Evolutionary conservation across 176 grass and related monocot genomes (phyloP), one percentile per base, ranked within the genome.

Genomic region (Oropetium thomaeum): DNA sequence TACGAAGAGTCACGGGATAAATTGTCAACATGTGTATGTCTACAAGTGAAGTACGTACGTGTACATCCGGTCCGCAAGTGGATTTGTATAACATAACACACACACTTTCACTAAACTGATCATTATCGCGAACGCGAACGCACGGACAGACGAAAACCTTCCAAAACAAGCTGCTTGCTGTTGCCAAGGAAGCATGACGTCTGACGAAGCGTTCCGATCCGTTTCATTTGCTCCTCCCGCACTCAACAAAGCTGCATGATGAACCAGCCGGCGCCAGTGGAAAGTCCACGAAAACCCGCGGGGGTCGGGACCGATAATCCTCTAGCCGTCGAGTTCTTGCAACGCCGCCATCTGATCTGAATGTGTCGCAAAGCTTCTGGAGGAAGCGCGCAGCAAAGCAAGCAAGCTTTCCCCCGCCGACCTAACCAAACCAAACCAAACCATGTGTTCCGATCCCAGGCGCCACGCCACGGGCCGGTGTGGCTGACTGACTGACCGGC

Each of bases 401-500:
- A 73, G 79, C 39, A 58, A 29, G 45, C 71, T n/a, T n/a, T n/a
- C n/a, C n/a, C n/a, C n/a, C n/a, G n/a, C n/a, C n/a, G n/a, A n/a
- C n/a, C n/a, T n/a, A n/a, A n/a, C n/a, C n/a, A n/a, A n/a, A n/a
- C n/a, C n/a, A n/a, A n/a, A 38, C 69, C 61, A 28, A 67, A 78
- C 74, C 80, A 53, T 44, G 74, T 62, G 62, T 66, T 63, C 53
- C 8, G 69, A 65, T 12, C 30, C 23, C 66, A 59, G 26, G 62
- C 61, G 42, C 42, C 66, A 34, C 60, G 45, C 17, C 45, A 22
- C 45, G 59, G 16, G 42, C 32, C 67, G 8, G 58, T n/a, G 32
- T 49, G 58, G 5, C 11, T 62, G 37, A 39, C 32, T 10, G 71
- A 1, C 35, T 71, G 44, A 6, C 17, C 16, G 17, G n/a, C n/a